Conservation (phyloP, 2,329 filamentous ascomycete species). For the Ceratocystis diversiconidia region DNA sequence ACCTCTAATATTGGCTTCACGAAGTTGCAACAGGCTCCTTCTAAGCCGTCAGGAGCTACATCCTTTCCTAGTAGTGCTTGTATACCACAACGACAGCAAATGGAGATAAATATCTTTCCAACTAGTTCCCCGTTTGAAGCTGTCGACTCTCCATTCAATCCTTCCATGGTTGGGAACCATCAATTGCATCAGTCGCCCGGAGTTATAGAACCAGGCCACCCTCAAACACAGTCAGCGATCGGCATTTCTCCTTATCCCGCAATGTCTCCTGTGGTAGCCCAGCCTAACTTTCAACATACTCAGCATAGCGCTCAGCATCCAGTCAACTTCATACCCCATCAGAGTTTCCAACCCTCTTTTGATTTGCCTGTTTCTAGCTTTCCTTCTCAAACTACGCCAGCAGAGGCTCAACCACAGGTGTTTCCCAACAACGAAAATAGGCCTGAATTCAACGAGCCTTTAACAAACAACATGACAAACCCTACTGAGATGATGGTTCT, state of each 20-base stretch:
- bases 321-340: slow-evolving; percentile 41
- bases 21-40: slow-evolving; percentile 23
- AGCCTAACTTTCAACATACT: slow-evolving; percentile 31
- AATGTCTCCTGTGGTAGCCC: slow-evolving; percentile 38
- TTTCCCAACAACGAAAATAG: neutral
- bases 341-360: slow-evolving; percentile 45
- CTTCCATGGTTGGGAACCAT: slow-evolving; percentile 4
- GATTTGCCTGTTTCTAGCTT: slow-evolving; percentile 49
- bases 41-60: neutral
- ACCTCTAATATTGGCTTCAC: slow-evolving; percentile 31
- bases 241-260: slow-evolving; percentile 34
- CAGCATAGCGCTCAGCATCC: slow-evolving; percentile 31
- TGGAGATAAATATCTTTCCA: slow-evolving; percentile 19
- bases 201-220: slow-evolving; percentile 8
- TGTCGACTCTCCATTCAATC: slow-evolving; percentile 15
- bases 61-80: neutral
- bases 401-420: slow-evolving; percentile 19
- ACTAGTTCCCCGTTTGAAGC: slow-evolving; percentile 15
- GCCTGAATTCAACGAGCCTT: slow-evolving; percentile 11
- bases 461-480: neutral
- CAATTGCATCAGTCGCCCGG: slow-evolving; percentile 10
- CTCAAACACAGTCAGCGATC: slow-evolving; percentile 18
- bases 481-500: slow-evolving; percentile 42
- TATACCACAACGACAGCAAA: slow-evolving; percentile 7
- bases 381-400: slow-evolving; percentile 10